Conservation (phyloP, 139 green algal genomes). For the Auxenochlorella pyrenoidosa region DNA sequence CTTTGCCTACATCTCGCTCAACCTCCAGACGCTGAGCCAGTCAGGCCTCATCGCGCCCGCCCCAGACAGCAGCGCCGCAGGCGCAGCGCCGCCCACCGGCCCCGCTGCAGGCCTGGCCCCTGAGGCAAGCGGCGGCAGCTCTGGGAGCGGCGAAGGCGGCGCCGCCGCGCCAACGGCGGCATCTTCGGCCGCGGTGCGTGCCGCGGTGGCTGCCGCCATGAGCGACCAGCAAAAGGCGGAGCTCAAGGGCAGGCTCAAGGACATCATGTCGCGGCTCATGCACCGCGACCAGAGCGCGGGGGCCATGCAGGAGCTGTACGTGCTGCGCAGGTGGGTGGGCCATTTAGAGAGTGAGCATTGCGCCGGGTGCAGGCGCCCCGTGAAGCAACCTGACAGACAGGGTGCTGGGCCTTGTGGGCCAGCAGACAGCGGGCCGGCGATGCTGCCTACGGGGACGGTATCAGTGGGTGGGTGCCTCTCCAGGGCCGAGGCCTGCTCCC, state of each 20-base stretch:
- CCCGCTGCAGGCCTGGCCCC: not conserved
- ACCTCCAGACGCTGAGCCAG: conserved; percentile 77
- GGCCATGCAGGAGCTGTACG: conserved; percentile 44
- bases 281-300: conserved; percentile 28
- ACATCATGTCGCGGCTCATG: conserved; percentile 47
- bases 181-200: not conserved
- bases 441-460: not conserved
- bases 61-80: not conserved
- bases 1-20: conserved; percentile 94
- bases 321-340: conserved; percentile 26
- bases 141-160: not conserved
- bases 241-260: conserved; percentile 48
- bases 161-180: not conserved
- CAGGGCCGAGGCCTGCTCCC: too few species aligned
- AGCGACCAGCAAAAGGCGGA: conserved; percentile 35
- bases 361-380: too few species aligned
- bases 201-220: not conserved
- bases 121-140: not conserved
- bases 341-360: too few species aligned
- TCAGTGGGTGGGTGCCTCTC: too few species aligned
- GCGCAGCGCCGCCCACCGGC: not conserved
- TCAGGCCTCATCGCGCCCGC: conserved; percentile 9
- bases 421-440: not conserved
- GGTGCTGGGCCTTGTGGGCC: not conserved
- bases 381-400: too few species aligned